These are phyloP conservation scores for Wallacemonas sp. DNA, from an alignment of 208 protist genomes.

Conservation along the genomic window DNA sequence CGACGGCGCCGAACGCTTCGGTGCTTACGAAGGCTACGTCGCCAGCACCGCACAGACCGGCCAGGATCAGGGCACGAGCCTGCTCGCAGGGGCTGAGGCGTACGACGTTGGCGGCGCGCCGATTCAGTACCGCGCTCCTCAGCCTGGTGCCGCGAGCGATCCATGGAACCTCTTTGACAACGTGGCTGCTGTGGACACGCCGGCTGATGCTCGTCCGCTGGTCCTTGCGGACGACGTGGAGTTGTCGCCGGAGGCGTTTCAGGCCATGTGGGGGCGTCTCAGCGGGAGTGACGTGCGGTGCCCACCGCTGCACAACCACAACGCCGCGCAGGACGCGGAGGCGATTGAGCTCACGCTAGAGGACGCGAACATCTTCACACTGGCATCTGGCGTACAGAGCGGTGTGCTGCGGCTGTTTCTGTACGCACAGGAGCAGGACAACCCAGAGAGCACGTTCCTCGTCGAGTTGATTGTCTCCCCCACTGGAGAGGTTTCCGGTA, in stretches of 20 bases:
- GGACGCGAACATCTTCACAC: slow-evolving; percentile 37
- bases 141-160: not conserved
- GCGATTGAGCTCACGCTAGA: slow-evolving; percentile 40
- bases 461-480: slow-evolving; percentile 30
- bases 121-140: not conserved
- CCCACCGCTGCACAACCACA: not conserved
- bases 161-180: not conserved
- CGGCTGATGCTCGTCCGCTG: not conserved
- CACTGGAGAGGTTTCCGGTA: slow-evolving; percentile 25
- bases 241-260: slow-evolving; percentile 40
- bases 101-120: not conserved
- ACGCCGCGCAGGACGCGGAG: slow-evolving; percentile 8
- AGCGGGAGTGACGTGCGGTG: slow-evolving; percentile 17
- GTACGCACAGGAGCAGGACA: slow-evolving; percentile 28
- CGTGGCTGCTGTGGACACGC: not conserved
- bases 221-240: slow-evolving; percentile 34
- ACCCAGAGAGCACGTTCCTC: slow-evolving; percentile 18
- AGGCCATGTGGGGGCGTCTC: slow-evolving; percentile 12
- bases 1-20: not conserved
- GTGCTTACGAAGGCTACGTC: not conserved
- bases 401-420: slow-evolving; percentile 40
- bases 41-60: not conserved
- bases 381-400: slow-evolving; percentile 48
- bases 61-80: not conserved
- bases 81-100: not conserved